Evolutionary conservation across 2,329 filamentous ascomycete species (phyloP), one percentile per base, ranked within the genome.

Genomic region (Calcarisporium arbuscula): DNA sequence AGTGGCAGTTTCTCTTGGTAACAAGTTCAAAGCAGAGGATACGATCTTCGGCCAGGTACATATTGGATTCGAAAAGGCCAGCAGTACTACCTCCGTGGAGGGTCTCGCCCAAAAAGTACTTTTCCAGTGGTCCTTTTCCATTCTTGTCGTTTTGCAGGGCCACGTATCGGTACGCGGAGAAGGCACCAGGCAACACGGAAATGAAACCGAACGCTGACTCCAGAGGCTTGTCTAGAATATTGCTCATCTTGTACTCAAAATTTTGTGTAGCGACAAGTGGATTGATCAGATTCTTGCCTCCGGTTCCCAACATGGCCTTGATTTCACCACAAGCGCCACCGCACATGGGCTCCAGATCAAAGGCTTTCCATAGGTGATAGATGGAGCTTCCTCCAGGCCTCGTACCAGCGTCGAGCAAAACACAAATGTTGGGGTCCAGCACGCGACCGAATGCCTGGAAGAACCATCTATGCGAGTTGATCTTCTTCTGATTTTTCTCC

Each of bases 211-310:
- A 98, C 0, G 90, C 86, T 5, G 90, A 96, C 58, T 98, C 92
- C 26, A 98, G 68, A 3, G 92, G 92, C 65, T 98, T 98, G 60
- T 98, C 92, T 28, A 98, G 74, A 54, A 98, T 98, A 54, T 98
- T 98, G 60, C 87, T 95, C 84, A 98, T 95, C 73, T 98, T 98
- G 74, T 98, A 98, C 67, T 98, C 92, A 51, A 98, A 98, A 56
- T 98, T 98, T 53, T 98, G 92, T 1, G 89, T 89, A 3, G 92
- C 92, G 16, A 98, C 85, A 5, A 98, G 74, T 1, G 92, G 92
- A 53, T 96, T 98, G 46, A 95, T 58, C 22, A 98, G 74, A 51
- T 94, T 88, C 61, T 85, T 90, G 44, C 90, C 89, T 38, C 74
- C 79, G 4, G 77, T 78, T 18, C 82, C 83, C 65, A 96, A 70